Base-by-base conservation (phyloP, 2,329 filamentous ascomycete species). In the Pseudogymnoascus sp. region DNA sequence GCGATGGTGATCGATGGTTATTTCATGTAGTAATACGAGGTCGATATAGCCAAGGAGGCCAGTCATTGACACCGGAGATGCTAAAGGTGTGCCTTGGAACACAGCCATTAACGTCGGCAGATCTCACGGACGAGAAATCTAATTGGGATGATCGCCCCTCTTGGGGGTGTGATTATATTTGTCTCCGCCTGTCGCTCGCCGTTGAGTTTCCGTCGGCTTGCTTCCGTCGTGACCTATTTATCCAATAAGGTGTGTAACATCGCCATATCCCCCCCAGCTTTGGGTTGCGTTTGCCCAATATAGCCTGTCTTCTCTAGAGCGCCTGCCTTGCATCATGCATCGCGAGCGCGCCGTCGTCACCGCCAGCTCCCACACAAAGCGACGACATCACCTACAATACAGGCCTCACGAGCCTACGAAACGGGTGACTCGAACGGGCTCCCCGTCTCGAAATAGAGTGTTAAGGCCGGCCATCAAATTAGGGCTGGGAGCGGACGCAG, bases 401-500 rank as follows among this genome's bases (percentile, higher is more conserved):
- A 34, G 9, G 18, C 25, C 8, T 53, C 25, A 31, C 25, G n/a
- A 53, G 46, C 46, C 46, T 31, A 53, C n/a, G 25, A 34, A 31
- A 11, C 14, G 25, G 46, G 12, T 5, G 25, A 18, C 46, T 31
- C n/a, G n/a, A 34, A 34, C 3, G 46, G n/a, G 46, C n/a, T 53
- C 5, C 46, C 25, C 8, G 3, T 12, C 25, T 53, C 25, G 3
- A 53, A 53, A 53, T 53, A 53, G 25, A 31, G 46, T 53, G 7
- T 53, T 53, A 34, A 53, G 46, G 1, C n/a, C 25, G 23, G 9
- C 25, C 46, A 53, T 53, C 46, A 34, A 53, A 5, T 31, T 18
- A 53, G n/a, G 18, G 25, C n/a, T n/a, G n/a, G 46, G 25, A 53
- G 46, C 46, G 25, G 46, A 53, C 46, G 46, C 46, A 53, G 46